Evolutionary conservation across 2,329 filamentous ascomycete genomes (phyloP).

Genomic region (Neurospora sp.): DNA sequence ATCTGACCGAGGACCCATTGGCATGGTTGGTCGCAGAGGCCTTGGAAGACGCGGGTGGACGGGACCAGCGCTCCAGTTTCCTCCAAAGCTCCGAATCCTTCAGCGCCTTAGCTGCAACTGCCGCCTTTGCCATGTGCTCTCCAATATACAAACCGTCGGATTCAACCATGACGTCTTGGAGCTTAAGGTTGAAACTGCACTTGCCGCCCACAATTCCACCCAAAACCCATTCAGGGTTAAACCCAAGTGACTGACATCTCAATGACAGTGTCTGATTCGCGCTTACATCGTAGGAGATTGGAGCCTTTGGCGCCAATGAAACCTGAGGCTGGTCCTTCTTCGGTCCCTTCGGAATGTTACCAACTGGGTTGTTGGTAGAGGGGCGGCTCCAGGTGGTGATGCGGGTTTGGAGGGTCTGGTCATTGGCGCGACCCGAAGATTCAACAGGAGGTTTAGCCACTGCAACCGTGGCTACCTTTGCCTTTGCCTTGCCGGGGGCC

Average conservation of each 20-base stretch:
- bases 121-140: constrained; percentile 4
- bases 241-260: constrained; percentile 14
- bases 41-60: background rate
- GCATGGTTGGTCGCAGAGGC: background rate
- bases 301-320: background rate
- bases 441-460: background rate
- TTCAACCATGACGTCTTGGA: constrained; percentile 1
- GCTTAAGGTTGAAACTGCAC: constrained; percentile 5
- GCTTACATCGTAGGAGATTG: background rate
- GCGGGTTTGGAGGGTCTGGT: background rate
- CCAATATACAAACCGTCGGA: background rate
- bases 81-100: constrained; percentile 1
- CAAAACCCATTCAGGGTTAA: constrained; percentile 11
- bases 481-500: background rate
- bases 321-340: background rate
- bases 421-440: background rate
- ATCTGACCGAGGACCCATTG: background rate
- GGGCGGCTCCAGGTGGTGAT: background rate
- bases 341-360: background rate
- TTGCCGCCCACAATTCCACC: background rate
- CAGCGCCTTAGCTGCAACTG: constrained; percentile 9
- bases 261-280: constrained; percentile 2
- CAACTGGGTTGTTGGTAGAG: background rate
- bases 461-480: background rate
- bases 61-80: too few relatives aligned